Evolutionary conservation across 495 filamentous ascomycete genomes (phyloP), one percentile per base, ranked within the genome.

Genomic region (Daldinia caldariorum): DNA sequence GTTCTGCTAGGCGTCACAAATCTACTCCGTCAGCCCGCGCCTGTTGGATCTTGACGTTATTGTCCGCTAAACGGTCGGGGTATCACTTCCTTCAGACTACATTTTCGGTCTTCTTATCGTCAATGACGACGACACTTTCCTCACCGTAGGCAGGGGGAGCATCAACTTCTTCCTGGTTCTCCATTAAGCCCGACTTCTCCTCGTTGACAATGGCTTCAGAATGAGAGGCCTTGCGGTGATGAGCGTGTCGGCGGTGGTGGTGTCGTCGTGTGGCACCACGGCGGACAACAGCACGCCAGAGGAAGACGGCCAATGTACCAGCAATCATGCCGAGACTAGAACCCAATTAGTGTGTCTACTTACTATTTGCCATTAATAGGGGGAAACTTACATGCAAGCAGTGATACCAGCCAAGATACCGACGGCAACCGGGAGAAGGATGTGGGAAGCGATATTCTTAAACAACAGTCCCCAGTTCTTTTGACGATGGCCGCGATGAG

Each of bases 381-480:
- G 12, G 3, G 29, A 54, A 61, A 79, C 82, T 77, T 77, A 83
- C 83, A 85, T 69, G 79, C 83, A 84, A 53, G 83, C 80, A 50
- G 76, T 77, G n/a, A 87, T 77, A 69, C 85, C 86, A 58, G 83
- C 84, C 31, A 82, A 74, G 49, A 87, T 79, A 54, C 86, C 86
- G 51, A 87, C 74, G 14, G 84, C 63, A 20, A 87, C 75, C 0
- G 85, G 86, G 22, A 87, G 75, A 18, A 87, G 69, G 35, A 87
- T 82, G 65, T 85, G 82, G 8, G 80, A 74, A 39, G 77, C 78
- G 37, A 87, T 78, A 63, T 80, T 79, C 76, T 77, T 80, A 49
- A 86, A 70, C 31, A 85, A 74, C 58, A 77, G 69, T 43, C 72
- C 72, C 78, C 83, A 83, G 62, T 74, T 79, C 61, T 78, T 77